These are phyloP conservation scores for Heimioporus sp. DNA, from an alignment of 768 basidiomycete genomes.

Conservation along the genomic window DNA sequence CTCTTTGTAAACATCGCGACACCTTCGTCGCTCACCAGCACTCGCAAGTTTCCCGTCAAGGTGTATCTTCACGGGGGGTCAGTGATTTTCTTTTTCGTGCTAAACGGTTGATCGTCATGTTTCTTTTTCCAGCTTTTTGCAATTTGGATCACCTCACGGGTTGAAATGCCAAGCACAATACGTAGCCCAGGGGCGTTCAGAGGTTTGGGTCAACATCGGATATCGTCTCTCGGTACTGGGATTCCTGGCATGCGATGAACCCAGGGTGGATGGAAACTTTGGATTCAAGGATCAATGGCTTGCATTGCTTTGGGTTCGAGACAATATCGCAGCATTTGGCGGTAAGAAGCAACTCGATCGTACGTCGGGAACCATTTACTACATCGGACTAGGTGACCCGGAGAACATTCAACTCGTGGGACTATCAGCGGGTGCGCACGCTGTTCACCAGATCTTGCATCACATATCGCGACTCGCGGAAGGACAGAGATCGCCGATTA, in stretches of 20 bases:
- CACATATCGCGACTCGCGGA: conserved; percentile 60
- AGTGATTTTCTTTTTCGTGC: too few species aligned
- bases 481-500: conserved; percentile 58
- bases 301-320: conserved; percentile 64
- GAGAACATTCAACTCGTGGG: conserved; percentile 60
- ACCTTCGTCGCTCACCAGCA: conserved; percentile 43
- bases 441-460: conserved; percentile 72
- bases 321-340: conserved; percentile 67
- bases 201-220: conserved; percentile 74
- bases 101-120: too few species aligned
- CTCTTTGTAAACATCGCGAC: conserved; percentile 62
- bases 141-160: conserved; percentile 72
- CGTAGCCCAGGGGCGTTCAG: conserved; percentile 55
- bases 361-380: not conserved
- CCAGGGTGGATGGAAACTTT: conserved; percentile 64
- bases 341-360: conserved; percentile 36
- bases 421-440: conserved; percentile 68
- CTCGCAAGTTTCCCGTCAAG: conserved; percentile 51
- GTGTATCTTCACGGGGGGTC: too few species aligned
- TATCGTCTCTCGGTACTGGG: conserved; percentile 75
- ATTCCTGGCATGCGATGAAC: conserved; percentile 64
- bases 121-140: conserved; percentile 54
- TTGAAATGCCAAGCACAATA: conserved; percentile 63
- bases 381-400: conserved; percentile 49
- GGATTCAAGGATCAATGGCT: conserved; percentile 85